Evolutionary conservation across 75 land plant genomes (phyloP), one percentile per base, ranked within the genome.

Genomic region (Adiantum capillusveneris): DNA sequence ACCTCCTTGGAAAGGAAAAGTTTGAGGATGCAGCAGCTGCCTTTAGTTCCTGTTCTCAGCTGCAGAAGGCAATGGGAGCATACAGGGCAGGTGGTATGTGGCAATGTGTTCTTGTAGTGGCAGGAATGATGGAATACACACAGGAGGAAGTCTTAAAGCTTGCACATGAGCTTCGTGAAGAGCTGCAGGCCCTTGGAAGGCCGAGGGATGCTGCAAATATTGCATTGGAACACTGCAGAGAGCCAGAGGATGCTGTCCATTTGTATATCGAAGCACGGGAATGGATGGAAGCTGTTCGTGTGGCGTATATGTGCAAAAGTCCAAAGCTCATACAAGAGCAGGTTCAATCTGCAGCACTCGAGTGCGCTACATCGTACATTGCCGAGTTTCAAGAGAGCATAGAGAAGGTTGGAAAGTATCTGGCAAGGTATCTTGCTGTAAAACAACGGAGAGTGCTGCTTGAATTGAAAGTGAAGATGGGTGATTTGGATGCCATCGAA

Each of bases 151-250:
- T 82, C 18, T 25, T 60, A 21, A 65, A 66, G 25, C 60, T 95
- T 59, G 96, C 92, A 44, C 65, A 68, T 67, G 99, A 95, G 13
- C 76, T 95, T 5, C 74, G 84, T 68, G 99, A 95, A 59, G 99
- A 95, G 58, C 79, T 95, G 20, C 91, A 87, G 44, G 97, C 88
- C 18, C 88, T 95, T 62, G 97, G 99, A 25, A 79, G 83, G 66
- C 92, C 96, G 42, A 72, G 72, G n/a, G 99, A 95, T 28, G 99
- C 99, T 60, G 92, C 99, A 13, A 81, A 74, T 49, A 76, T 95
- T 65, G 83, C 91, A 25, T 43, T 95, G 36, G 97, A 90, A 36
- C 90, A 95, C 58, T 75, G 80, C 62, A 69, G 65, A 13, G 99
- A 95, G 66, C 53, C 84, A 53, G 74, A 70, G 11, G 44, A 44